A percentile compares a stretch with the other conserved stretches of the same genome.
Evolutionary conservation across 257 asterid species (phyloP).

Genomic region (Solanum boliviense): DNA sequence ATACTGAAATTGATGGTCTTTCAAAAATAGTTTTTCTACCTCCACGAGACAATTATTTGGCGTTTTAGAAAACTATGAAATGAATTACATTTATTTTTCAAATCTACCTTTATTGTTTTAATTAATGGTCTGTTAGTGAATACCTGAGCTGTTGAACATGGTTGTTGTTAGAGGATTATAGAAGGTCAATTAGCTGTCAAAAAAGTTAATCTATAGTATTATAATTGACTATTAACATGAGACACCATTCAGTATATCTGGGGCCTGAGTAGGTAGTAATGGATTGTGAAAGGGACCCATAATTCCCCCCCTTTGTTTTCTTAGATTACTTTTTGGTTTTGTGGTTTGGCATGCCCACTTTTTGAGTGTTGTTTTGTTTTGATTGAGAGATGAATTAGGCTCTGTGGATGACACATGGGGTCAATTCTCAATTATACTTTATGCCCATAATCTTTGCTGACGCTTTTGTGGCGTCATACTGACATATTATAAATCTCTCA

Average conservation of each 20-base stretch:
- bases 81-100: neutral
- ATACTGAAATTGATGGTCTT: too few species aligned
- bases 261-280: constrained; percentile 3
- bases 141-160: neutral
- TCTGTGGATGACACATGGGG: constrained; percentile 2
- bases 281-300: constrained; percentile 4
- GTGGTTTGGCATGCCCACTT: neutral
- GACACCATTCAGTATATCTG: neutral
- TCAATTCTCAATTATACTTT: neutral
- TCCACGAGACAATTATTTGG: neutral
- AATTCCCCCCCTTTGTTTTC: neutral
- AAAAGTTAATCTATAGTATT: neutral
- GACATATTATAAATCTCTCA: neutral
- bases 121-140: neutral
- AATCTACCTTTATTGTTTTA: neutral
- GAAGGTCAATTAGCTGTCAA: neutral
- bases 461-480: neutral
- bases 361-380: neutral
- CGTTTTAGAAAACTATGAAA: neutral
- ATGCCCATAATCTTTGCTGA: neutral
- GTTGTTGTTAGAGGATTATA: neutral
- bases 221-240: neutral
- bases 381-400: neutral
- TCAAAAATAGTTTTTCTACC: too few species aligned
- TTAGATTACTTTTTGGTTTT: constrained; percentile 1